These are phyloP conservation scores for Penicillium lividum DNA, from an alignment of 495 filamentous ascomycete genomes.

Conservation along the genomic window DNA sequence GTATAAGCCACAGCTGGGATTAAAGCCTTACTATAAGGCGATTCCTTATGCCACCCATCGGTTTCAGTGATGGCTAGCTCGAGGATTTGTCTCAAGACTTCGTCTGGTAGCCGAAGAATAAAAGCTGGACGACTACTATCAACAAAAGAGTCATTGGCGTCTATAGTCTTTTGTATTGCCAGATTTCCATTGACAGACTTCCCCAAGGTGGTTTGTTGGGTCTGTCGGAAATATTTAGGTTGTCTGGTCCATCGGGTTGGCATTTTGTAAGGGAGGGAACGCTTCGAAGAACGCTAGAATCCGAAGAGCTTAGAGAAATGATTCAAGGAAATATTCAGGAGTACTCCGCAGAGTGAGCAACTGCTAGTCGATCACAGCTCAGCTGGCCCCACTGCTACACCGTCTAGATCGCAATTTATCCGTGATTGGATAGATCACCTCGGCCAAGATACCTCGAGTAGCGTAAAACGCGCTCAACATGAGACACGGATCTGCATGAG, in stretches of 20 bases:
- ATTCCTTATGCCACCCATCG: background rate
- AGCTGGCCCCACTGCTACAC: slow-evolving; percentile 1
- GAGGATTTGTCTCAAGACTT: background rate
- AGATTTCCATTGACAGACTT: background rate
- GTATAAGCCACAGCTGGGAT: background rate
- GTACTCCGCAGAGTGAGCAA: background rate
- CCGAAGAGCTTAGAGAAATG: background rate
- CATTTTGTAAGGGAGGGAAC: background rate
- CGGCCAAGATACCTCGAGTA: background rate
- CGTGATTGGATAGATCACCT: background rate
- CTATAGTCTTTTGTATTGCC: background rate
- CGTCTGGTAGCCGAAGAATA: background rate
- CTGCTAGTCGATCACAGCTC: background rate
- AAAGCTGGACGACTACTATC: background rate
- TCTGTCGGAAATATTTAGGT: background rate
- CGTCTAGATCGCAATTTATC: background rate
- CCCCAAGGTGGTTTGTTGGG: background rate
- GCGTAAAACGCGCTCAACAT: background rate
- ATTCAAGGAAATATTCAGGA: background rate
- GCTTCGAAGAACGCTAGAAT: background rate
- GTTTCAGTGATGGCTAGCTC: background rate
- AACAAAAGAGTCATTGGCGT: background rate
- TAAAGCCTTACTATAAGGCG: background rate
- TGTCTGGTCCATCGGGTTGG: background rate
- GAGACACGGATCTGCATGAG: background rate